Conservation (phyloP, 306 rosid species). For the Sechiopsis laciniata region DNA sequence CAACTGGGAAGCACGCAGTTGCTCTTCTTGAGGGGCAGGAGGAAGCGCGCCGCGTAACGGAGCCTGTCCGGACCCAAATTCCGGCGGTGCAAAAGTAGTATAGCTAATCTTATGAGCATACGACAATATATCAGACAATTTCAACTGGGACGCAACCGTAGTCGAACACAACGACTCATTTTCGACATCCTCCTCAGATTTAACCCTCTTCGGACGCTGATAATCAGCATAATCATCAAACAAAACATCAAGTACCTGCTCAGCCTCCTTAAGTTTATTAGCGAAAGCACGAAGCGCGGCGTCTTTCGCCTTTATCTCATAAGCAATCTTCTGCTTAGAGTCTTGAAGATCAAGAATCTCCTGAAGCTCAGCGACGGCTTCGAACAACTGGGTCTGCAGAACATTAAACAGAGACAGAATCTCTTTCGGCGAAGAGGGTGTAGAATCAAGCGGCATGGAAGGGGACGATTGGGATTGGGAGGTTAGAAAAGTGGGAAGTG, state of each 20-base stretch:
- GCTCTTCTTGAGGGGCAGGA: conserved; percentile 95
- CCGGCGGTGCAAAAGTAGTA: conserved; percentile 96
- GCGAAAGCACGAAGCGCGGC: conserved; percentile 56
- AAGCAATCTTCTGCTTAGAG: conserved; percentile 57
- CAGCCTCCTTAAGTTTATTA: conserved; percentile 73
- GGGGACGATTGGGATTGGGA: conserved; percentile 42
- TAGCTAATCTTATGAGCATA: conserved; percentile 82
- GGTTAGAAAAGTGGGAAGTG: conserved; percentile 67
- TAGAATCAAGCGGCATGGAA: conserved; percentile 35
- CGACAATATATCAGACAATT: conserved; percentile 58
- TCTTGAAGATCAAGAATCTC: conserved; percentile 86
- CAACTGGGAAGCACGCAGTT: conserved; percentile 89
- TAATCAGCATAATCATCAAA: conserved; percentile 81
- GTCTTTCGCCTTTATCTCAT: conserved; percentile 56
- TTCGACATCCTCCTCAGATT: conserved; percentile 36
- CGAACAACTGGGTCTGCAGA: conserved; percentile 77
- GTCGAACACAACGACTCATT: conserved; percentile 46
- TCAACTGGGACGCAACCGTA: conserved; percentile 60
- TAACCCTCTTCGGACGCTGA: conserved; percentile 48
- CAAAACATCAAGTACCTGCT: conserved; percentile 69
- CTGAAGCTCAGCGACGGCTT: conserved; percentile 87
- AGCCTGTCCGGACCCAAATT: conserved; percentile 79
- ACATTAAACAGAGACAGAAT: conserved; percentile 49
- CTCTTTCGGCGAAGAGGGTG: conserved; percentile 65
- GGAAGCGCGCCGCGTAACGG: conserved; percentile 87